Percentiles rank a stretch among this genome's conserved stretches.
These are phyloP conservation scores for Inga laurina DNA, from an alignment of 306 rosid species.

Conservation along the genomic window DNA sequence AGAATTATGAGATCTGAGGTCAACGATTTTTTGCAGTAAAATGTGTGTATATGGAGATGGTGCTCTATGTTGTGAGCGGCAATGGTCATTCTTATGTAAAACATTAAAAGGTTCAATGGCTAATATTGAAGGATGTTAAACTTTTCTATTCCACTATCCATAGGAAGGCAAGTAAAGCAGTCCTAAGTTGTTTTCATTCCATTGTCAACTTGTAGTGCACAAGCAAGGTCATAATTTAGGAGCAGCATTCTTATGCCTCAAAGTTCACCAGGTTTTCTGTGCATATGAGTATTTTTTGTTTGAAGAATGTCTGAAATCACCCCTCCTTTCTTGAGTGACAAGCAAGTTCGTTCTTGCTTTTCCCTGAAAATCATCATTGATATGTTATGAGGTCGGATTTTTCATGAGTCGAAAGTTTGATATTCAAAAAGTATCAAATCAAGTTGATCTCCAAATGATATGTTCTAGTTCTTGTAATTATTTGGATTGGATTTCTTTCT, in stretches of 20 bases:
- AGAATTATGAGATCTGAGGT: not conserved
- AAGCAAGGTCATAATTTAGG: not conserved
- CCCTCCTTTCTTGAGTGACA: no score
- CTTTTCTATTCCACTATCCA: not conserved
- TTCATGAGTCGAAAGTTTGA: no score
- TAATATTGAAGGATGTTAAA: not conserved
- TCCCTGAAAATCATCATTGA: no score
- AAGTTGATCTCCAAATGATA: no score
- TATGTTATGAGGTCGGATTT: no score
- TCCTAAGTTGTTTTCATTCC: not conserved
- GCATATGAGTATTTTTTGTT: no score
- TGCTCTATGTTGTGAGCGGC: not conserved
- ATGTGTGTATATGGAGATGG: not conserved
- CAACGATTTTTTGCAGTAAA: not conserved
- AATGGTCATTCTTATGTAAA: not conserved
- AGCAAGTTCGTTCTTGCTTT: no score
- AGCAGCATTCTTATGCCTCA: not conserved
- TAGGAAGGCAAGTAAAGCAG: not conserved
- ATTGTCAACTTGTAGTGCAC: not conserved
- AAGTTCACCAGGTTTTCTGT: not conserved
- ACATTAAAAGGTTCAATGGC: not conserved
- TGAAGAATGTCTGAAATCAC: no score
- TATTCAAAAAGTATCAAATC: no score
- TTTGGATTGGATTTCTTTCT: no score
- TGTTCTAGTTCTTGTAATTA: no score